Percentiles rank a stretch among this genome's conserved stretches.
phyloP scores from a whole-genome alignment of 345 rosid species.

The Populus alba region DNA sequence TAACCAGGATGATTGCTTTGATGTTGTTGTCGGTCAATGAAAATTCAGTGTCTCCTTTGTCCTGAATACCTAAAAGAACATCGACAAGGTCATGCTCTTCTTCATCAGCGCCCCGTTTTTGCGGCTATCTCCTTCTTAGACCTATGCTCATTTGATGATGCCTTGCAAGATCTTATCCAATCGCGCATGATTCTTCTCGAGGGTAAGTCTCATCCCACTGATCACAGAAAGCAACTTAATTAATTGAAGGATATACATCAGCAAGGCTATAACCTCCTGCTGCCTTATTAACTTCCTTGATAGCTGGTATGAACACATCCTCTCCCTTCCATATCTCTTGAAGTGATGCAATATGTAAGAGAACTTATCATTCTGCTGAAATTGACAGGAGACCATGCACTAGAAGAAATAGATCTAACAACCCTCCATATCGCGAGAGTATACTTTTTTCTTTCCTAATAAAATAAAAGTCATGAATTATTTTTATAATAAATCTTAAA shows the following conservation, averaged over 20 bases:
- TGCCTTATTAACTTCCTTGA: background rate
- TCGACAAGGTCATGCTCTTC: no score
- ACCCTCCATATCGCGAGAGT: no score
- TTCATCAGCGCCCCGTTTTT: no score
- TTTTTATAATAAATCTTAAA: no score
- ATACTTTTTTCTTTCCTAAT: no score
- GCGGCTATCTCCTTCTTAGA: background rate
- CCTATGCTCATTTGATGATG: slow-evolving; percentile 17
- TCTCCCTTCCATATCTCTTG: slow-evolving; percentile 1
- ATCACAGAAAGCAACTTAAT: slow-evolving; percentile 12
- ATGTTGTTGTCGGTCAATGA: no score
- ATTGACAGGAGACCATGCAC: background rate
- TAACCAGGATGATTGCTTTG: no score
- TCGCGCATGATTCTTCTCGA: slow-evolving; percentile 15
- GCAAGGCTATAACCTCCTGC: slow-evolving; percentile 17
- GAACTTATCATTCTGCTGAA: background rate
- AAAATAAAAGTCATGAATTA: no score
- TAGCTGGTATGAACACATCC: background rate
- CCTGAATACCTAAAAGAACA: no score
- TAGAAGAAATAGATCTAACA: background rate
- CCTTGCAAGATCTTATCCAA: slow-evolving; percentile 15
- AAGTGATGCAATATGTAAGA: background rate
- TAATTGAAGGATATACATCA: slow-evolving; percentile 27
- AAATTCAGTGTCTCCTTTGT: no score
- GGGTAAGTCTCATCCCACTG: slow-evolving; percentile 10